Evolutionary conservation across 169 alveolate genomes (phyloP), one percentile per base, ranked within the genome.

Genomic region (Theileria annulata): DNA sequence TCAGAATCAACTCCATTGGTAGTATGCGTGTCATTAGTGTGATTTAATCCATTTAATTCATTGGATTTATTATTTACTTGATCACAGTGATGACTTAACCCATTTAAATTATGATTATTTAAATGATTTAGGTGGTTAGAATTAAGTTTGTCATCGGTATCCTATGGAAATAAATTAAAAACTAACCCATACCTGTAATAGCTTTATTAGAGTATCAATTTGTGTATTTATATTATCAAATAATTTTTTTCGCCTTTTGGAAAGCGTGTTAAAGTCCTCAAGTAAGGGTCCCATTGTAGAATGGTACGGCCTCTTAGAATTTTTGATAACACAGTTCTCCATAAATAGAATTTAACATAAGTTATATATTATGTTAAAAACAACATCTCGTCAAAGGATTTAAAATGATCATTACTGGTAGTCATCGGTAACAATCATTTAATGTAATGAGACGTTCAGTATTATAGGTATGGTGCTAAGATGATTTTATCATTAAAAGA

Each of bases 221-320:
- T 81, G 79, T n/a, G 33, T 25, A 54, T 81, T 70, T 12, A 81
- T 70, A 17, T 75, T 21, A 17, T 64, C 28, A 66, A 81, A 81
- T 28, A 81, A 30, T 60, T n/a, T 37, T 69, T 81, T 81, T 28
- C 70, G 83, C 54, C 75, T 70, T 75, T 73, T 81, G 3, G 72
- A 21, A n/a, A 81, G 85, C 82, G 67, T 64, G 58, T 56, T 54
- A 66, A 63, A 77, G 56, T 81, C 88, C 54, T 62, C 64, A 0
- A 75, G 31, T 75, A 81, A 42, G 60, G 78, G 69, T 64, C 85
- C 85, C 88, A 81, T 81, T 48, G 85, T 71, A 48, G 68, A 77
- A 12, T 81, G 80, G 85, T 66, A 75, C 42, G 85, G 37, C 59
- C 88, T 62, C 77, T 81, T 81, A 6, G 75, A 21, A 12, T 70